Evolutionary conservation across 169 alveolate genomes (phyloP), one percentile per base, ranked within the genome.

Genomic region (Plasmodium fragile): DNA sequence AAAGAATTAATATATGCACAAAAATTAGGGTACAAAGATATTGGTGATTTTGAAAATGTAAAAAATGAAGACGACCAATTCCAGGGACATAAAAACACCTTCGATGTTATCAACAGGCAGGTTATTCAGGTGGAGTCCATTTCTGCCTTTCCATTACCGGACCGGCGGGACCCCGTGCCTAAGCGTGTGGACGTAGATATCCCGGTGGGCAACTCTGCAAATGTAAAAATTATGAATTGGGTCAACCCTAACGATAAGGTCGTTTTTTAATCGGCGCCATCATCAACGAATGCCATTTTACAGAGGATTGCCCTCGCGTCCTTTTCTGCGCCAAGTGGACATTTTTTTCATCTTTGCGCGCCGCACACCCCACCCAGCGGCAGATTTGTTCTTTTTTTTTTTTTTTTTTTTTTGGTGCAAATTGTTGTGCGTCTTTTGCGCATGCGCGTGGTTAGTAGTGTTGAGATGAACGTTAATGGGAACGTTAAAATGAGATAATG

Each of bases 101-200:
- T 92, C 36, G 98, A 96, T 78, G 95, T 95, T 94, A 82, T 96
- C 0, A 94, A 96, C 53, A 77, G 97, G 65, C 98, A 96, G 77
- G 92, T 96, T 3, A 91, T 96, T n/a, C 96, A 95, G 36, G 98
- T 94, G 0, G 98, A 96, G 49, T 95, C 96, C 16, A 85, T 96
- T 28, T 85, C 96, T 28, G 82, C 98, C 49, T 96, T 95, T 69
- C 96, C 97, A 22, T 53, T 95, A 22, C 96, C 98, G 2, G 92
- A 95, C 39, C 77, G 89, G 80, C 96, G 98, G 30, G 96, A 97
- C 75, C 98, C 98, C 2, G 92, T 97, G 82, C 98, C 98, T 1
- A 97, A 97, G 89, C 94, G 98, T 0, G 98, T 97, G 6, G 98
- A 97, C 80, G 98, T 97, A 34, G 98, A 97, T 81, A 71, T 97